Evolutionary conservation across 768 basidiomycete genomes (phyloP).

Genomic region (Mycena maculata): DNA sequence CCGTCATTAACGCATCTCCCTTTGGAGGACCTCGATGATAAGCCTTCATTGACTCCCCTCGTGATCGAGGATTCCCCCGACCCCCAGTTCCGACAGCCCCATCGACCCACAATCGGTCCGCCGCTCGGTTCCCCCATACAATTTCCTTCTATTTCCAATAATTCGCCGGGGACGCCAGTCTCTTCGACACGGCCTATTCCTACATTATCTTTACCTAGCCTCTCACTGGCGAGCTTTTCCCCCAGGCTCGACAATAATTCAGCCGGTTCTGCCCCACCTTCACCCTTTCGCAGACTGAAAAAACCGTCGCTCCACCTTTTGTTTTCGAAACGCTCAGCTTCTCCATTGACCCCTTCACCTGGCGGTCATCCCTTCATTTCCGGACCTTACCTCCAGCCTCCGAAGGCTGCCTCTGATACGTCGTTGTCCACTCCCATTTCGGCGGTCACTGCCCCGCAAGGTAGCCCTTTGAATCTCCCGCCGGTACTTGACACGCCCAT

Average conservation of each 20-base stretch:
- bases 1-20: conserved; percentile 28
- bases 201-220: conserved; percentile 35
- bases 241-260: conserved; percentile 33
- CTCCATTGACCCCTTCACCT: conserved; percentile 51
- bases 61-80: conserved; percentile 25
- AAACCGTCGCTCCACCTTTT: conserved; percentile 78
- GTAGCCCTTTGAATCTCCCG: conserved; percentile 59
- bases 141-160: conserved; percentile 28
- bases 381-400: conserved; percentile 45
- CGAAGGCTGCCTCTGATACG: conserved; percentile 58
- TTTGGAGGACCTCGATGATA: conserved; percentile 20
- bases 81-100: conserved; percentile 16
- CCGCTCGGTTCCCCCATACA: conserved; percentile 23
- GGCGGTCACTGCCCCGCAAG: conserved; percentile 70
- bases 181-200: conserved; percentile 32
- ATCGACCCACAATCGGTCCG: conserved; percentile 14
- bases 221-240: conserved; percentile 25
- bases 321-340: conserved; percentile 72
- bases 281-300: conserved; percentile 59
- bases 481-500: conserved; percentile 72
- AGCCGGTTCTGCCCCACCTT: conserved; percentile 45
- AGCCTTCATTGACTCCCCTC: conserved; percentile 15
- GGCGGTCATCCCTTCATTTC: conserved; percentile 46
- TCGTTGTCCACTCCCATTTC: conserved; percentile 64
- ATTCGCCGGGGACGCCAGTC: conserved; percentile 26